These are phyloP conservation scores for Oropetium thomaeum DNA, from an alignment of 176 grass and related monocot species.

Conservation along the genomic window DNA sequence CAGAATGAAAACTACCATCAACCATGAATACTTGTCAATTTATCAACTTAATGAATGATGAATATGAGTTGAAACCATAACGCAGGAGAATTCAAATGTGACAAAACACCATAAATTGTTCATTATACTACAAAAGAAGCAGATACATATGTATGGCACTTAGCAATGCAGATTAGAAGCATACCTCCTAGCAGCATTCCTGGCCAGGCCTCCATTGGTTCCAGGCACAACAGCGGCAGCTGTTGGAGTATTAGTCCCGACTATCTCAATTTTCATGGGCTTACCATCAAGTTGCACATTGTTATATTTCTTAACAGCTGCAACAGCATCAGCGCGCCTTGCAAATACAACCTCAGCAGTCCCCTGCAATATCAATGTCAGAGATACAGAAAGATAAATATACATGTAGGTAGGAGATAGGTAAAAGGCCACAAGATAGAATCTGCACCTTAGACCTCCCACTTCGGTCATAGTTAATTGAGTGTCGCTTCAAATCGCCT, in stretches of 20 bases:
- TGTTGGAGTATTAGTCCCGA: conserved; percentile 75
- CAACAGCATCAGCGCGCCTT: conserved; percentile 72
- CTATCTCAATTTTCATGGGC: conserved; percentile 92
- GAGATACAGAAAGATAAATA: background rate
- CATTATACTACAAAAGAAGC: background rate
- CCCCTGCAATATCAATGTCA: conserved; percentile 48
- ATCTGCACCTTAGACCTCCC: conserved; percentile 86
- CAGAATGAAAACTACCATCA: background rate
- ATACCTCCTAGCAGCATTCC: conserved; percentile 61
- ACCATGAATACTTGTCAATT: background rate
- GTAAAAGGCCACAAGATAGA: background rate
- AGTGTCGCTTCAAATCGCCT: conserved; percentile 83
- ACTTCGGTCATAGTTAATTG: conserved; percentile 80
- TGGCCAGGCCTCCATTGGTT: conserved; percentile 40
- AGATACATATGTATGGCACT: background rate
- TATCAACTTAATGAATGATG: no score
- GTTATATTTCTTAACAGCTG: conserved; percentile 85
- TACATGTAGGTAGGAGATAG: background rate
- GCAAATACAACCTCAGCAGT: conserved; percentile 92
- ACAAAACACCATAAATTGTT: background rate
- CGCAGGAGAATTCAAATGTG: background rate
- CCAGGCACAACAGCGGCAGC: conserved; percentile 40
- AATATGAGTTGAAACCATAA: background rate
- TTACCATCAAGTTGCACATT: conserved; percentile 98
- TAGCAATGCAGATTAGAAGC: background rate